Evolutionary conservation across 2,329 filamentous ascomycete species (phyloP).

Genomic region (Didymella pinodella): DNA sequence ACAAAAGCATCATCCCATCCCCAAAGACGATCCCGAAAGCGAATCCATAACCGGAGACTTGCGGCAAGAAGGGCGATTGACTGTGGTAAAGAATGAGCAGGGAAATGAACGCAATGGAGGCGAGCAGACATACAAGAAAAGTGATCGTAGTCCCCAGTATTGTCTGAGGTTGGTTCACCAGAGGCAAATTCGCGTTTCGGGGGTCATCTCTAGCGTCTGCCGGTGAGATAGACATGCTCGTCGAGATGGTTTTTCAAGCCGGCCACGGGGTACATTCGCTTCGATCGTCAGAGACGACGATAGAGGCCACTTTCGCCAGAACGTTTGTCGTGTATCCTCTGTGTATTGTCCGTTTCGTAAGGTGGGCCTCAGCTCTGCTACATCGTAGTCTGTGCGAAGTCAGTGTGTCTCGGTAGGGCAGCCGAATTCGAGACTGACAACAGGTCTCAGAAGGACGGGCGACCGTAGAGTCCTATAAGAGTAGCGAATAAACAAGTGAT

Average conservation of each 20-base stretch:
- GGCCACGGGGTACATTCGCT: constrained; percentile 7
- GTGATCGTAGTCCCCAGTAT: constrained; percentile 38
- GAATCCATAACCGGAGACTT: constrained; percentile 42
- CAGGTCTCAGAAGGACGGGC: not conserved
- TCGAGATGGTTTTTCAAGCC: not conserved
- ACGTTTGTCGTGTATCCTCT: not conserved
- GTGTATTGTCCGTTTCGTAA: not conserved
- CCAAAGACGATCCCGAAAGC: constrained; percentile 39
- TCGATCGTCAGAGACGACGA: not conserved
- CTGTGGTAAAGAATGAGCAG: constrained; percentile 26
- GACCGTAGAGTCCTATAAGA: constrained; percentile 8
- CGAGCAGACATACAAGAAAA: constrained; percentile 38
- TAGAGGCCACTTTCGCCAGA: not conserved
- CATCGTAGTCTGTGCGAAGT: not conserved
- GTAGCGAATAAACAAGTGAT: constrained; percentile 6
- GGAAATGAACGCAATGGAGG: not conserved
- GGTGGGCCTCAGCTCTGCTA: not conserved
- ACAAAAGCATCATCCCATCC: constrained; percentile 51
- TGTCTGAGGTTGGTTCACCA: constrained; percentile 41
- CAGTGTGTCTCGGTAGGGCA: not conserved
- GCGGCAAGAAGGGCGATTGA: constrained; percentile 37
- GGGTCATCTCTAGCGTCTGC: constrained; percentile 29
- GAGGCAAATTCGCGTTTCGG: constrained; percentile 40
- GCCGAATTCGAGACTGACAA: constrained; percentile 6
- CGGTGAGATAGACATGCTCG: constrained; percentile 20